These are phyloP conservation scores for Cytidiella melzeri DNA, from an alignment of 768 basidiomycete genomes.

Conservation along the genomic window DNA sequence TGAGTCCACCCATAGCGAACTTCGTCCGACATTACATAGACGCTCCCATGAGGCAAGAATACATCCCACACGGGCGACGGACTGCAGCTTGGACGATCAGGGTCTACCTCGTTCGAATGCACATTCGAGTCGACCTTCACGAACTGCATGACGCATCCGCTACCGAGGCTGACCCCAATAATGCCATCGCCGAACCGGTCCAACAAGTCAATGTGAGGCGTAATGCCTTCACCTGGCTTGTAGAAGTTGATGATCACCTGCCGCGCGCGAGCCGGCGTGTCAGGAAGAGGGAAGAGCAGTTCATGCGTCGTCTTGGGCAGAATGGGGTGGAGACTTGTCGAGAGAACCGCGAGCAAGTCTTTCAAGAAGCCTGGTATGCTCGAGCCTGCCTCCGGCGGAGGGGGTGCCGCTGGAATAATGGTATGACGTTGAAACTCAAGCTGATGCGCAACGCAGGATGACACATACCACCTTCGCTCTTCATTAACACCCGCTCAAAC, in stretches of 20 bases:
- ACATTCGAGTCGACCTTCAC: constrained; percentile 19
- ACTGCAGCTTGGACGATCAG: background rate
- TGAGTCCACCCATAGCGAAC: constrained; percentile 88
- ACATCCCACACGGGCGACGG: constrained; percentile 31
- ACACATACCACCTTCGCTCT: background rate
- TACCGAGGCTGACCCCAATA: constrained; percentile 77
- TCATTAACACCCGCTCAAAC: constrained; percentile 45
- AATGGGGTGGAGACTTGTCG: constrained; percentile 39
- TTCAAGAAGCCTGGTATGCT: constrained; percentile 52
- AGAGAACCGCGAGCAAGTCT: constrained; percentile 46
- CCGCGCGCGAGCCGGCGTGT: constrained; percentile 41
- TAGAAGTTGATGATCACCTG: constrained; percentile 93
- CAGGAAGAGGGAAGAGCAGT: constrained; percentile 52
- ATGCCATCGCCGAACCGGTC: constrained; percentile 86
- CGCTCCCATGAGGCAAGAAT: constrained; percentile 69
- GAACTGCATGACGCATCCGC: constrained; percentile 80
- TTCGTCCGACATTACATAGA: constrained; percentile 72
- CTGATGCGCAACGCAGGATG: background rate
- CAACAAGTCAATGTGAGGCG: constrained; percentile 82
- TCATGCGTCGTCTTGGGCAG: constrained; percentile 45
- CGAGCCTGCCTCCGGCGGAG: constrained; percentile 10
- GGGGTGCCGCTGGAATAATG: background rate
- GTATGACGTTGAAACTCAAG: background rate
- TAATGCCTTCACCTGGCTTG: constrained; percentile 82
- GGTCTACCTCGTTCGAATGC: background rate